A percentile compares a stretch with the other conserved stretches of the same genome.
phyloP scores from a whole-genome alignment of 129 eudicot genomes.

The Calendula officinalis region DNA sequence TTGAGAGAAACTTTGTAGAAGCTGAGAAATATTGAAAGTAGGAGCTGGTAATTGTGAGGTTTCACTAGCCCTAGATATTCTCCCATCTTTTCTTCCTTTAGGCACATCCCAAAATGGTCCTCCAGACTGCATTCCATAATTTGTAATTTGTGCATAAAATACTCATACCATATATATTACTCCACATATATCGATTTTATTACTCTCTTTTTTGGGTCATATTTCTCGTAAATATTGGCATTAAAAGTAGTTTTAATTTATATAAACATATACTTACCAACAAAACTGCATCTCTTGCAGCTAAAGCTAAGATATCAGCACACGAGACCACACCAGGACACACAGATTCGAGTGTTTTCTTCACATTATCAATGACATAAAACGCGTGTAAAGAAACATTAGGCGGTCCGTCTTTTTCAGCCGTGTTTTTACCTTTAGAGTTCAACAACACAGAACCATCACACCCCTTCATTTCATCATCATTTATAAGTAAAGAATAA shows the following conservation, averaged over 20 bases:
- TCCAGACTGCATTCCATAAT: conserved; percentile 43
- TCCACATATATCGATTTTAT: neutral
- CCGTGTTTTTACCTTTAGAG: conserved; percentile 46
- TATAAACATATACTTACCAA: conserved; percentile 40
- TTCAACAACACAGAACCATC: conserved; percentile 77
- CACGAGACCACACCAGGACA: conserved; percentile 86
- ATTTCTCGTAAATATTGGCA: no score
- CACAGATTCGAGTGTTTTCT: conserved; percentile 53
- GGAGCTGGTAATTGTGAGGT: conserved; percentile 67
- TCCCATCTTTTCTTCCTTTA: conserved; percentile 86
- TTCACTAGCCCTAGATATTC: conserved; percentile 72
- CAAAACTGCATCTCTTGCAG: conserved; percentile 75
- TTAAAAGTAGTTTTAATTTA: no score
- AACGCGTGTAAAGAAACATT: conserved; percentile 69
- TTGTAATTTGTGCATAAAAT: conserved; percentile 2
- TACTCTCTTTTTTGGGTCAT: no score
- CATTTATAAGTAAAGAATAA: neutral
- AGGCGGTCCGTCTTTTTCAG: conserved; percentile 80
- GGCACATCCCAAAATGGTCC: conserved; percentile 87
- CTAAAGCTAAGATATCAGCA: conserved; percentile 77
- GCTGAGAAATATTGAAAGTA: conserved; percentile 61
- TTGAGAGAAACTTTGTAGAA: conserved; percentile 70
- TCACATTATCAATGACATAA: conserved; percentile 63
- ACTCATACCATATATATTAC: neutral
- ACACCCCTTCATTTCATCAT: conserved; percentile 51